A percentile compares a stretch with the other conserved stretches of the same genome.
Conservation (phyloP, 441 rosid species). For the Populus trichocarpa region DNA sequence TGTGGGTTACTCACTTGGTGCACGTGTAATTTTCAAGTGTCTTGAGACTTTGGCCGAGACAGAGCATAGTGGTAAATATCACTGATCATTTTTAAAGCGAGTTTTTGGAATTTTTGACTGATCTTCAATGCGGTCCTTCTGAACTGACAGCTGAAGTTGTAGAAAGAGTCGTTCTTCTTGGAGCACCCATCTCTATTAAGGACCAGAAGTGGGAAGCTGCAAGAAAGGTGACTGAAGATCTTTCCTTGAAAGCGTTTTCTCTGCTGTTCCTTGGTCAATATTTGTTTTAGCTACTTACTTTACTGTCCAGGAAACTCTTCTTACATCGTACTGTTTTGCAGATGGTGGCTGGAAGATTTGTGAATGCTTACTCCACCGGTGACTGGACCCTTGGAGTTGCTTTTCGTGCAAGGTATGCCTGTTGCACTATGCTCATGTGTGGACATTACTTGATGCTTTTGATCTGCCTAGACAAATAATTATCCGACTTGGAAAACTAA, state of each 20-base stretch:
- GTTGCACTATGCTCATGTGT: background rate
- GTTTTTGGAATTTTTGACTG: background rate
- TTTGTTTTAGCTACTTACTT: slow-evolving; percentile 3
- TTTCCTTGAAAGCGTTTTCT: background rate
- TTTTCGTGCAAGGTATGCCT: slow-evolving; percentile 82
- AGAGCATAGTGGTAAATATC: slow-evolving; percentile 53
- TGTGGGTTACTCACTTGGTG: slow-evolving; percentile 92
- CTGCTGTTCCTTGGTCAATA: slow-evolving; percentile 4
- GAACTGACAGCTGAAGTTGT: slow-evolving; percentile 67
- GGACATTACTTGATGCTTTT: background rate
- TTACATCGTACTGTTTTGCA: slow-evolving; percentile 25
- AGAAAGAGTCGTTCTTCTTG: slow-evolving; percentile 93
- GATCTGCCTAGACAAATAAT: background rate
- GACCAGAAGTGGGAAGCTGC: slow-evolving; percentile 77
- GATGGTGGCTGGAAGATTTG: slow-evolving; percentile 97
- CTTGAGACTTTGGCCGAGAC: slow-evolving; percentile 70
- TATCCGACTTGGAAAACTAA: background rate
- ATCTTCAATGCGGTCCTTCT: slow-evolving; percentile 21
- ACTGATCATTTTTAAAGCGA: background rate
- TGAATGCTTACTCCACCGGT: slow-evolving; percentile 74
- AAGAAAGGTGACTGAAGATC: slow-evolving; percentile 61
- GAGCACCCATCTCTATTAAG: slow-evolving; percentile 83
- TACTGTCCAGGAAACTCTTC: background rate
- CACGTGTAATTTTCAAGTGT: slow-evolving; percentile 84
- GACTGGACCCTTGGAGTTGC: slow-evolving; percentile 95